Conservation (phyloP, 345 rosid genomes). For the Linum tenue region DNA sequence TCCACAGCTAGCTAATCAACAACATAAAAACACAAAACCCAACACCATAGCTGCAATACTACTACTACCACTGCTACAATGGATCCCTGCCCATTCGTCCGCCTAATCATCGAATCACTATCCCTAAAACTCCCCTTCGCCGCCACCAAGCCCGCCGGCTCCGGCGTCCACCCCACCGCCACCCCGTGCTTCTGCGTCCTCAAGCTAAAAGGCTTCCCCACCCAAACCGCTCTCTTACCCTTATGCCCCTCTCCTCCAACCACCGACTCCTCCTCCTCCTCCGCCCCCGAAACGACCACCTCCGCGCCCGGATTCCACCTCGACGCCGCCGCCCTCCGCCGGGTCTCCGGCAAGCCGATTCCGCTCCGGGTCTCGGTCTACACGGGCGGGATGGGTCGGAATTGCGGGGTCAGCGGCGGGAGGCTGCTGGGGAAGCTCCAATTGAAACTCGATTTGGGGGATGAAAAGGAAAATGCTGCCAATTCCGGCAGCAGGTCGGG, state of each 20-base stretch:
- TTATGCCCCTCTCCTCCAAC: conserved; percentile 38
- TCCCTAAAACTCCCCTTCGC: conserved; percentile 71
- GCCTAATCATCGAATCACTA: conserved; percentile 67
- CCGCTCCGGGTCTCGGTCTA: conserved; percentile 52
- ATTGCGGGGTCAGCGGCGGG: conserved; percentile 60
- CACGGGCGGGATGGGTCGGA: conserved; percentile 66
- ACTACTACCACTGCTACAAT: conserved; percentile 13
- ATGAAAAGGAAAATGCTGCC: too few species aligned
- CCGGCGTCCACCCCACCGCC: conserved; percentile 64
- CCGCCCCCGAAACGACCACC: conserved; percentile 43
- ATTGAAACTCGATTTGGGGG: conserved; percentile 46
- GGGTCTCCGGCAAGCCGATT: conserved; percentile 47
- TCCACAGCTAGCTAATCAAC: too few species aligned
- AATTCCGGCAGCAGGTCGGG: conserved; percentile 36
- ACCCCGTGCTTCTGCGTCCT: conserved; percentile 81
- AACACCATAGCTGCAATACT: too few species aligned
- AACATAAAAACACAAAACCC: too few species aligned
- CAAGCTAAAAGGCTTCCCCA: conserved; percentile 54
- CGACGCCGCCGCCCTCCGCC: conserved; percentile 57
- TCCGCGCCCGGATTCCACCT: conserved; percentile 72
- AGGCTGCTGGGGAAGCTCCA: conserved; percentile 61
- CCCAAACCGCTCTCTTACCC: conserved; percentile 72
- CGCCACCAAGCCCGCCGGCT: conserved; percentile 44
- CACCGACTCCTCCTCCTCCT: not conserved
- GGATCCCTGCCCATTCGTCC: conserved; percentile 93